Percentiles rank a stretch among this genome's conserved stretches.
Conservation (phyloP, 2,329 filamentous ascomycete genomes). For the Trichoderma koningii region DNA sequence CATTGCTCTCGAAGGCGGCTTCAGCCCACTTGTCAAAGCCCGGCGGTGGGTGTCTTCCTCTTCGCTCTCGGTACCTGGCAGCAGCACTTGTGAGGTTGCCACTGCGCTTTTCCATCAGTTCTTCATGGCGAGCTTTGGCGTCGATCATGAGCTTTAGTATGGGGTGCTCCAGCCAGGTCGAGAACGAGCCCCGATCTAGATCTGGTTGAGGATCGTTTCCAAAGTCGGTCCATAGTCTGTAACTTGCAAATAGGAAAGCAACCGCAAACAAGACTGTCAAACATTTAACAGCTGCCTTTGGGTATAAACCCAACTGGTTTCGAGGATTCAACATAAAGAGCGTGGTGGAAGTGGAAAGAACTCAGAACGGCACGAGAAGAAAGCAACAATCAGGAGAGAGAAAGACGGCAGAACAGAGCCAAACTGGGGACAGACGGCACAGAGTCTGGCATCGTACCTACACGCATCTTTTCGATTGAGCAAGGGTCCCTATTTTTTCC, state of each 20-base stretch:
- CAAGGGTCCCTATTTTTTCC: background rate
- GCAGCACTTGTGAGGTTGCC: constrained; percentile 54
- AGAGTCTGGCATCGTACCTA: background rate
- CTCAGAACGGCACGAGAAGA: background rate
- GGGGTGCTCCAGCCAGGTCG: constrained; percentile 42
- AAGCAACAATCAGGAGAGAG: background rate
- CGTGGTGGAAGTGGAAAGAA: no score
- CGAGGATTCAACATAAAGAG: constrained; percentile 24
- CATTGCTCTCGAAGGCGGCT: constrained; percentile 53
- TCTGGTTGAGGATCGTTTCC: constrained; percentile 25
- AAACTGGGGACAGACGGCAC: background rate
- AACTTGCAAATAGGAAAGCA: constrained; percentile 36
- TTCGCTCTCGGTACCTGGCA: constrained; percentile 55
- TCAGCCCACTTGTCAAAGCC: constrained; percentile 64
- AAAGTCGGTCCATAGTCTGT: constrained; percentile 38
- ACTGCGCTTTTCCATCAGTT: constrained; percentile 49
- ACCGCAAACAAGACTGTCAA: constrained; percentile 34
- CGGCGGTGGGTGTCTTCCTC: constrained; percentile 63
- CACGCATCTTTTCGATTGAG: background rate
- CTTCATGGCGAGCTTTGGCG: constrained; percentile 48
- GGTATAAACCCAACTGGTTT: constrained; percentile 26
- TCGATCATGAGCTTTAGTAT: constrained; percentile 53
- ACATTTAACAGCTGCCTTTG: constrained; percentile 37
- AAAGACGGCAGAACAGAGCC: background rate
- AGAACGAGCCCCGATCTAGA: constrained; percentile 28